Base-by-base conservation (phyloP, 2,329 filamentous ascomycete species). In the Conoideocrella luteorostrata region DNA sequence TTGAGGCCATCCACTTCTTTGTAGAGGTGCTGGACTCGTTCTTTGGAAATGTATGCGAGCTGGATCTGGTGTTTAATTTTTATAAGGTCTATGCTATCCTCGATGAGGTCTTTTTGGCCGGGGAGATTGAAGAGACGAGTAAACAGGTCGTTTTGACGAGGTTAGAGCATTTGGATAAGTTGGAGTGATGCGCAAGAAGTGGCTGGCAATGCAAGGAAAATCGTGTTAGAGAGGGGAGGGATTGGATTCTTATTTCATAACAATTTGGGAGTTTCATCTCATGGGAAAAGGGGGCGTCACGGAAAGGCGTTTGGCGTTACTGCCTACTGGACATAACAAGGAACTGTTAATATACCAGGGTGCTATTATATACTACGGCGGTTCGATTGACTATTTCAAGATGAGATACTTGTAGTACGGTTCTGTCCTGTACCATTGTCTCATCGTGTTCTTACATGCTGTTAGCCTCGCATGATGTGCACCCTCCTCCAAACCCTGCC, bases 1-100 rank as follows among this genome's bases (percentile, higher is more conserved):
- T 98, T 47, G 93, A 98, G 69, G 93, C 90, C 6, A 96, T 98
- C 60, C 93, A 98, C 69, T 98, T 98, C 74, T 98, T 98, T 61
- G 93, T 98, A 56, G 93, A 98, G 72, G 93, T 98, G 49, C 77
- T 98, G 57, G 93, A 98, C 74, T 83, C 90, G 59, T 98, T 98
- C 70, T 98, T 98, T 66, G 93, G 93, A 53, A 98, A 98, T 65
- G 93, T 98, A 47, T 98, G 93, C 71, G 93, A 98, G 73, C 75
- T 98, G 63, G 93, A 98, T 70, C 72, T 98, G 62, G 82, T 86
- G 53, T 86, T 86, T 70, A 85, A 85, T 69, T 86, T 86, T 56
- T 85, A 85, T 68, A 86, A 86, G 69, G 91, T 98, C 52, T 98
- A 98, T 67, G 93, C 93, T 39, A 98, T 98, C 51, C 80, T 98